Percentiles rank a stretch among this genome's conserved stretches.
phyloP scores from a whole-genome alignment of 116 monocot genomes.

The Dioscorea cayenensis region DNA sequence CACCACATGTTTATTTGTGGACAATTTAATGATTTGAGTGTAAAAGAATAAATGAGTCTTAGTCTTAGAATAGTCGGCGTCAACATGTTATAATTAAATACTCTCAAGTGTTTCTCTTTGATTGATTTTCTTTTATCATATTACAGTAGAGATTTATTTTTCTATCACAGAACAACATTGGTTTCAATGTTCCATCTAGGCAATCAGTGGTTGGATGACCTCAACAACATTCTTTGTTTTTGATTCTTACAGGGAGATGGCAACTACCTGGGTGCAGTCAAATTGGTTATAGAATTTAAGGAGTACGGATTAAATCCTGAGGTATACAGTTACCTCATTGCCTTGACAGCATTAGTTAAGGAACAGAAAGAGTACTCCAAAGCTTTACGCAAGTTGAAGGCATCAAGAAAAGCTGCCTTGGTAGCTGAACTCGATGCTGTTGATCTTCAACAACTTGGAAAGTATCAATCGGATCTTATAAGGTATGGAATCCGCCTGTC shows the following conservation, averaged over 20 bases:
- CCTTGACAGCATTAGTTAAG: slow-evolving; percentile 85
- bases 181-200: background rate
- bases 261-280: slow-evolving; percentile 60
- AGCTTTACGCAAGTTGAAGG: slow-evolving; percentile 51
- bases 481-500: slow-evolving; percentile 44
- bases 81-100: no score
- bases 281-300: slow-evolving; percentile 74
- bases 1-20: no score
- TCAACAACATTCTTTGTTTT: background rate
- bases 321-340: slow-evolving; percentile 80
- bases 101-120: no score
- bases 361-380: slow-evolving; percentile 93
- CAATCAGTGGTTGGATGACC: background rate
- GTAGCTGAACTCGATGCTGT: slow-evolving; percentile 40
- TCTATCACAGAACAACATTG: background rate
- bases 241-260: slow-evolving; percentile 60
- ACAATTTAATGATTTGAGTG: no score
- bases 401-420: slow-evolving; percentile 30
- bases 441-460: slow-evolving; percentile 23
- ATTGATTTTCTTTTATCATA: no score
- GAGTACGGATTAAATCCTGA: slow-evolving; percentile 59
- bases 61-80: no score
- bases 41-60: no score
- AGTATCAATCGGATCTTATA: slow-evolving; percentile 65
- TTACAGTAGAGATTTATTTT: background rate